These are phyloP conservation scores for Populus euphratica DNA, from an alignment of 345 rosid species.

Conservation along the genomic window DNA sequence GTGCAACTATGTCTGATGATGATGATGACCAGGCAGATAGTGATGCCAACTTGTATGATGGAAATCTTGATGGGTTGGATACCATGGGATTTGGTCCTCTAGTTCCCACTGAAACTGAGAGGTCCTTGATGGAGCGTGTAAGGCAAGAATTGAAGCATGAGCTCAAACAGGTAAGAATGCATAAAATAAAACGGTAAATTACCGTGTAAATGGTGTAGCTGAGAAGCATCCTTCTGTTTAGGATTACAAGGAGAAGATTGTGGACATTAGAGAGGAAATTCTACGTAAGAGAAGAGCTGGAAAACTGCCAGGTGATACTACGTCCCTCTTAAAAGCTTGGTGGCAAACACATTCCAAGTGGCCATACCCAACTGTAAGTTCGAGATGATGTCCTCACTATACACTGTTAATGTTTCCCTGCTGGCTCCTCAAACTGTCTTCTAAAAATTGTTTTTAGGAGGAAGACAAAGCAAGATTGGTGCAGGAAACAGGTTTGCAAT, in stretches of 20 bases:
- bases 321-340: constrained; percentile 75
- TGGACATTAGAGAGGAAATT: constrained; percentile 84
- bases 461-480: constrained; percentile 81
- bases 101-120: constrained; percentile 73
- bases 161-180: constrained; percentile 62
- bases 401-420: not conserved
- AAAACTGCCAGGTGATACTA: constrained; percentile 84
- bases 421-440: not conserved
- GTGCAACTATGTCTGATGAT: constrained; percentile 88
- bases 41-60: constrained; percentile 57
- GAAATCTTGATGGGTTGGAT: constrained; percentile 48
- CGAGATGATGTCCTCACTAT: not conserved
- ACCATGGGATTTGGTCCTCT: constrained; percentile 83
- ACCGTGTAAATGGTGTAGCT: constrained; percentile 8
- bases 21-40: constrained; percentile 75
- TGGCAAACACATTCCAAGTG: constrained; percentile 89
- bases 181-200: not conserved
- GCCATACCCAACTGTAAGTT: constrained; percentile 87
- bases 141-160: constrained; percentile 84
- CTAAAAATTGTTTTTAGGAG: constrained; percentile 41
- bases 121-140: constrained; percentile 86
- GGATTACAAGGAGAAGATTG: constrained; percentile 87
- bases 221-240: constrained; percentile 19
- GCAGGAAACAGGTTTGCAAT: constrained; percentile 74
- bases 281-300: constrained; percentile 88